These are phyloP conservation scores for Stentor coeruleus DNA, from an alignment of 73 alveolate genomes.

Conservation along the genomic window DNA sequence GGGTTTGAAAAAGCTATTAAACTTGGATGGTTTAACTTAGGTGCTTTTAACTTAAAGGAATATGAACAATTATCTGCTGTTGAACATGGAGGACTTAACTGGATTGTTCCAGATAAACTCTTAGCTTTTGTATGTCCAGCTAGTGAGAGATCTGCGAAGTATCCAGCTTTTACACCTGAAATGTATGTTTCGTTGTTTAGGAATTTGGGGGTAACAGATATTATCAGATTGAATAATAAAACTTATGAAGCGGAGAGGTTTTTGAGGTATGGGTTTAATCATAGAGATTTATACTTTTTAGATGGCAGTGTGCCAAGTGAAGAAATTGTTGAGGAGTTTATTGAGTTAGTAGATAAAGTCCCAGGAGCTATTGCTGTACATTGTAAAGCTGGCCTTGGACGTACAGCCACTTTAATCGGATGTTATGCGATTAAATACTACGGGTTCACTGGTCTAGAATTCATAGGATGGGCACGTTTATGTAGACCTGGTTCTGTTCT, in stretches of 20 bases:
- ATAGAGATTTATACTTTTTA: conserved; percentile 66
- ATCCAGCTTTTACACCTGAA: conserved; percentile 65
- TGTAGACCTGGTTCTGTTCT: conserved; percentile 75
- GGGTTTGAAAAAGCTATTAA: conserved; percentile 67
- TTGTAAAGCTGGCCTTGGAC: conserved; percentile 91
- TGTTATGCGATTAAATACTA: conserved; percentile 66
- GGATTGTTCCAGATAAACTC: conserved; percentile 76
- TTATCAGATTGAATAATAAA: conserved; percentile 30
- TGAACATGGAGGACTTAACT: conserved; percentile 83
- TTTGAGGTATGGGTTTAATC: conserved; percentile 35
- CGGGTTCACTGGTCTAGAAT: conserved; percentile 59
- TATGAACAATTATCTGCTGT: conserved; percentile 69
- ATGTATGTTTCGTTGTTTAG: conserved; percentile 25
- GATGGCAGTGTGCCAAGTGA: conserved; percentile 95
- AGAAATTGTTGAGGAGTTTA: conserved; percentile 66
- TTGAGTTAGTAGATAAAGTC: conserved; percentile 67
- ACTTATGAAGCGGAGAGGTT: conserved; percentile 34
- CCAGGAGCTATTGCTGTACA: conserved; percentile 92
- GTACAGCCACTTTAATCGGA: conserved; percentile 82
- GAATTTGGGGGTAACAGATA: conserved; percentile 30
- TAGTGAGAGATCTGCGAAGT: conserved; percentile 33
- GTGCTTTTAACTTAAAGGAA: conserved; percentile 59
- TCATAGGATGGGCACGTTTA: conserved; percentile 70
- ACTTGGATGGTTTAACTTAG: conserved; percentile 70
- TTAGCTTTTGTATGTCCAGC: conserved; percentile 71